Base-by-base conservation (phyloP, 257 asterid genomes). In the Oldenlandia corymbosa region DNA sequence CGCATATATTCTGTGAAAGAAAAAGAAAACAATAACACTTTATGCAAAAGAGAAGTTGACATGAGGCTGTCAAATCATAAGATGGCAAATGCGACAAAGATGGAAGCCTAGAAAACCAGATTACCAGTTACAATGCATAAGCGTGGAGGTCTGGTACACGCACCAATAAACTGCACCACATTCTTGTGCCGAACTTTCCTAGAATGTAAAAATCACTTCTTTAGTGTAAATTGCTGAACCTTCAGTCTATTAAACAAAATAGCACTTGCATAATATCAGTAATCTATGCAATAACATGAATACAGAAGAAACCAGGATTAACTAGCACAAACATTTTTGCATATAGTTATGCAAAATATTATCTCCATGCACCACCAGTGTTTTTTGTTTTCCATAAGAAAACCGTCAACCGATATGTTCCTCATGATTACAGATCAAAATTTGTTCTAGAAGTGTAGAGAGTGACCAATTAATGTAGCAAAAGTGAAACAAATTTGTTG, bases 121-220 rank as follows among this genome's bases (percentile, higher is more conserved):
- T 54, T 88, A 91, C 98, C 98, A 23, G 95, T 88, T 51, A 91
- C 87, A 24, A 91, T 84, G 76, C 98, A 88, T 61, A 86, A 70
- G 75, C 75, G 84, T 18, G 96, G 96, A 62, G 92, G 96, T 72
- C 83, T 79, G 13, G 96, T 88, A 67, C 94, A 86, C 49, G 98
- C 91, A 48, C 98, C 96, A 3, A 91, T 86, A 69, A 86, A 88
- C 68, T 83, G 98, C 62, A 91, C 90, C 30, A 91, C 84, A 62
- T 88, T 88, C 81, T 81, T 84, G 80, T 91, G 98, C 55, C 95
- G 82, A 50, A 91, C 84, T 86, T 84, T 86, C 82, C 98, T 91
- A 87, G 60, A 57, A 66, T 68, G 78, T 30, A 28, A 16, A 28
- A 43, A 16, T n/a, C n/a, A 71, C 68, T 30, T 54, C 42, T 20